Evolutionary conservation across 345 rosid species (phyloP).

Genomic region (Trapa incisa): DNA sequence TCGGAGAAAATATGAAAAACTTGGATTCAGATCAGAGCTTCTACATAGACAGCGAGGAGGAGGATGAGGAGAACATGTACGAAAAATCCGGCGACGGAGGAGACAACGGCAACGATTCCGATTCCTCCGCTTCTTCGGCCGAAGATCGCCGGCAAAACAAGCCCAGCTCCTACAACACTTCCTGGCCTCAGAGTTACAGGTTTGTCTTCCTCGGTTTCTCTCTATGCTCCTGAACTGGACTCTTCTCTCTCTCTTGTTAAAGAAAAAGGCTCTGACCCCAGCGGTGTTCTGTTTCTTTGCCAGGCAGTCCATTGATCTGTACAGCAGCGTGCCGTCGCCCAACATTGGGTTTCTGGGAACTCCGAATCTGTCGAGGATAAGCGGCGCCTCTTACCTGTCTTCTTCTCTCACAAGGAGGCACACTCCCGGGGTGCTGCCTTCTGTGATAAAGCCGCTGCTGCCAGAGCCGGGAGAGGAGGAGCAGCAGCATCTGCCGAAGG

Average conservation of each 20-base stretch:
- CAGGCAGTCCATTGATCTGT: constrained; percentile 84
- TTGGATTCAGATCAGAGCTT: constrained; percentile 76
- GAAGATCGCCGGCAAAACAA: constrained; percentile 35
- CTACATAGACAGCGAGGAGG: constrained; percentile 84
- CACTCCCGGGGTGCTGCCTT: constrained; percentile 43
- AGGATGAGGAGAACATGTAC: constrained; percentile 24
- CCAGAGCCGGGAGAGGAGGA: constrained; percentile 25
- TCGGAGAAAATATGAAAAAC: constrained; percentile 41
- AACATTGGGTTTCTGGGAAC: constrained; percentile 47
- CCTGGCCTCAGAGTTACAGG: constrained; percentile 95
- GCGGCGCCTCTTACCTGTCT: constrained; percentile 50
- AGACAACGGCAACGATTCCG: constrained; percentile 35
- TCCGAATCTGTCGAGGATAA: constrained; percentile 40
- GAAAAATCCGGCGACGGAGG: constrained; percentile 4
- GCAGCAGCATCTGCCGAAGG: constrained; percentile 17
- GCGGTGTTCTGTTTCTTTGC: constrained; percentile 3
- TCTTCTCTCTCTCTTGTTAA: neutral
- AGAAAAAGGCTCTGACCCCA: neutral
- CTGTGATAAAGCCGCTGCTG: constrained; percentile 42
- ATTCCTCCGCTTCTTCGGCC: constrained; percentile 35
- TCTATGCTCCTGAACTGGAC: neutral
- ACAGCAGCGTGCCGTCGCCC: constrained; percentile 77
- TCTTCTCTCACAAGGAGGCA: constrained; percentile 48
- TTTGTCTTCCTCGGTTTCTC: neutral
- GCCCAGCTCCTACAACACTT: constrained; percentile 46